These are phyloP conservation scores for Meira nashicola DNA, from an alignment of 1,284 basidiomycete species.

Conservation along the genomic window DNA sequence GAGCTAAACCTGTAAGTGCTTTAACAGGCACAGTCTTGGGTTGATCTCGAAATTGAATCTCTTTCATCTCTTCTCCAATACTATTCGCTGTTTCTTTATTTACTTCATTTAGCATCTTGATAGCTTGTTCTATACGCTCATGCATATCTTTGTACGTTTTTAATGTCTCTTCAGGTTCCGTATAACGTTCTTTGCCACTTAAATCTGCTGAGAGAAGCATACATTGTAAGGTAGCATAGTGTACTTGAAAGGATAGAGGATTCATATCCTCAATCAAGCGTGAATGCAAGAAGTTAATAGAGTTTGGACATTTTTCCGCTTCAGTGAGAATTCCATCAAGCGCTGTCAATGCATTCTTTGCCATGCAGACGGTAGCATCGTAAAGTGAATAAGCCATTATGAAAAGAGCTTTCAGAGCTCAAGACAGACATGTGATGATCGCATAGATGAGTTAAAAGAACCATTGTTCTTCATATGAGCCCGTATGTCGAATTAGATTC, in stretches of 20 bases:
- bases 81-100: background rate
- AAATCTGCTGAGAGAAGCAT: background rate
- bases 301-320: conserved; percentile 1
- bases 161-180: conserved; percentile 4
- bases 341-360: background rate
- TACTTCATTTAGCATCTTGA: background rate
- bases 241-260: conserved; percentile 1
- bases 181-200: background rate
- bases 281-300: background rate
- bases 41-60: too few species aligned
- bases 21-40: conserved; percentile 2
- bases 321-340: conserved; percentile 4
- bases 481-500: too few species aligned
- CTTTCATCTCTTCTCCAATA: background rate
- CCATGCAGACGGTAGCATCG: conserved; percentile 5
- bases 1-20: background rate
- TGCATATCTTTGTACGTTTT: conserved; percentile 5
- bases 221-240: conserved; percentile 2
- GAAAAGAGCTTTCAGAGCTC: too few species aligned
- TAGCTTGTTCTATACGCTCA: background rate
- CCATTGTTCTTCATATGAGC: too few species aligned
- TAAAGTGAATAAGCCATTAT: conserved; percentile 6
- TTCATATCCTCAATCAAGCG: conserved; percentile 8
- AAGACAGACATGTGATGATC: too few species aligned
- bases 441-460: too few species aligned